phyloP scores from a whole-genome alignment of 805 yeast genomes.

The Kazachstania taianensis region DNA sequence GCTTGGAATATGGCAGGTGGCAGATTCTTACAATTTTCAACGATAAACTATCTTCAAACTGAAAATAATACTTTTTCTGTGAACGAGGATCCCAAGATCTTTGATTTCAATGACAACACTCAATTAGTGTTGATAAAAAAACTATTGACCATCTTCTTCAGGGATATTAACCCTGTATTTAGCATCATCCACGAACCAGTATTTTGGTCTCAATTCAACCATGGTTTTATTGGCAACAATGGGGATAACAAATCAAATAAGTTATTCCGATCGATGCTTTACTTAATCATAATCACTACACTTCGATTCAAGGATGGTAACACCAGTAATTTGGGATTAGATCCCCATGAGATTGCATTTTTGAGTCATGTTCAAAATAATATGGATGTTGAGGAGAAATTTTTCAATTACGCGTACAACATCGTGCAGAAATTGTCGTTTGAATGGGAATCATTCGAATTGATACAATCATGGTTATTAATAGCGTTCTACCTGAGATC shows the following conservation, averaged over 20 bases:
- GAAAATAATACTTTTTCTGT: too few relatives aligned
- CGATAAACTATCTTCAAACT: too few relatives aligned
- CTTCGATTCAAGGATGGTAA: conserved; percentile 40
- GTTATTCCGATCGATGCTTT: conserved; percentile 43
- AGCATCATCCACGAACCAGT: conserved; percentile 44
- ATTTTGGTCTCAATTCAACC: conserved; percentile 40
- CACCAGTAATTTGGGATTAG: conserved; percentile 4
- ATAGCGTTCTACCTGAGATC: conserved; percentile 36
- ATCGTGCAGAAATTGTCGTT: conserved; percentile 34
- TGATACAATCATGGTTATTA: conserved; percentile 42
- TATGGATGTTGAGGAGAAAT: conserved; percentile 30
- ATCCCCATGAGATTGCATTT: conserved; percentile 9
- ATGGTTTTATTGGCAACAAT: conserved; percentile 18
- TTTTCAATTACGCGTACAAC: conserved; percentile 34
- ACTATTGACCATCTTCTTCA: conserved; percentile 31
- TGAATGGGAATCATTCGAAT: conserved; percentile 44
- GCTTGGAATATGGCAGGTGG: conserved; percentile 62
- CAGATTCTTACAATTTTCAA: conserved; percentile 35
- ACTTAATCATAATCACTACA: conserved; percentile 39
- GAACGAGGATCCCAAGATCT: conserved; percentile 13
- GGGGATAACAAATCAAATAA: conserved; percentile 24
- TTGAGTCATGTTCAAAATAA: conserved; percentile 3
- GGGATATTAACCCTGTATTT: conserved; percentile 42
- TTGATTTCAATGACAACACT: conserved; percentile 13
- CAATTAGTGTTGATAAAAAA: conserved; percentile 25